Evolutionary conservation across 1,139 yeast species (phyloP), one percentile per base, ranked within the genome.

Genomic region (Kurtzmaniella quercitrusa): DNA sequence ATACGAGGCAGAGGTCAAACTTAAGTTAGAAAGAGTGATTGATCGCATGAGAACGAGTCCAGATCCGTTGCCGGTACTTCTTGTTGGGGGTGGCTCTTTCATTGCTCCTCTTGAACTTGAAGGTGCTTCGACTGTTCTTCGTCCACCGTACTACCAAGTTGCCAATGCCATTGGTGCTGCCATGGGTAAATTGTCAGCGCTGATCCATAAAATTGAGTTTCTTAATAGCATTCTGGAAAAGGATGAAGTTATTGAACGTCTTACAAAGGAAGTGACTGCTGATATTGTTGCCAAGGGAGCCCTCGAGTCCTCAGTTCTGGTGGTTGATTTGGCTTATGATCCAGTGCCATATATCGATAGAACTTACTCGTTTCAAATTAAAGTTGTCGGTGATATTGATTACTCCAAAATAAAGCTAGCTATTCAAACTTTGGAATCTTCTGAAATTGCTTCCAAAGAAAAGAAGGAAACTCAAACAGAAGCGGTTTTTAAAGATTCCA

Each of bases 161-260:
- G 75, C 74, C 6, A 70, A 70, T 53, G 76, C 76, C 9, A 68
- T 70, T 39, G 76, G 76, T 39, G 75, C 76, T n/a, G 75, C 75
- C 6, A 54, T 70, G 46, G 72, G 72, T 5, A 68, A 67, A 44
- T 53, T 70, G 15, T 62, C 71, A 22, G 59, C 62, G 0, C 48
- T 49, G 11, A 39, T 56, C 5, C 56, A 54, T 4, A 50, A 41
- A 30, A 47, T 52, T 6, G 48, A 54, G 18, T 48, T 47, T n/a
- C 48, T 53, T 20, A 51, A 43, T 11, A 19, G 40, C 14, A n/a
- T 41, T 6, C 44, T 37, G 19, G 57, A 60, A 3, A 63, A 57
- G 46, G 61, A 59, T 4, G 35, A 33, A 0, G 53, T 60, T 5
- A 38, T 67, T 12, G 54, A 64, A 23, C 39, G 43, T 14, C 36